Evolutionary conservation across 768 basidiomycete genomes (phyloP).

Genomic region (Auriscalpium orientale): DNA sequence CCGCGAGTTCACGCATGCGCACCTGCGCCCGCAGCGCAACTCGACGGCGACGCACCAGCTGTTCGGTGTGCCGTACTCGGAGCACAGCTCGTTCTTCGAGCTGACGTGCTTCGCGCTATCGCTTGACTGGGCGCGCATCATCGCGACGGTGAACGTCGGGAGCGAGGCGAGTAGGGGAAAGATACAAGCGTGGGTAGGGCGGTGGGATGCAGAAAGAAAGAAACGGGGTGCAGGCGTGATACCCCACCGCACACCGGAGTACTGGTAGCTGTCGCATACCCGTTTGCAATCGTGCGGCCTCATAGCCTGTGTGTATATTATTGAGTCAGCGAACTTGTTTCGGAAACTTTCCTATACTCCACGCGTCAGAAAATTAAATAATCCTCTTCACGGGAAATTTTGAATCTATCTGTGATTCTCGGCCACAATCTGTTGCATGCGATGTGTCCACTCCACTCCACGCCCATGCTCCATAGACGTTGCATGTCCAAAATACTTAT

Average conservation of each 20-base stretch:
- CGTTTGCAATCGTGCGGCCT: too few species aligned
- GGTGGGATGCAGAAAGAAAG: conserved; percentile 81
- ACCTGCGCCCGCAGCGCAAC: conserved; percentile 62
- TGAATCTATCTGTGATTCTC: too few species aligned
- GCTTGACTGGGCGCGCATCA: conserved; percentile 79
- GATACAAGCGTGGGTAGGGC: conserved; percentile 85
- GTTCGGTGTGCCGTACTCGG: conserved; percentile 87
- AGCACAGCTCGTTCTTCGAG: conserved; percentile 94
- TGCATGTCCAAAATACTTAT: too few species aligned
- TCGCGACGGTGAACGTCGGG: conserved; percentile 90
- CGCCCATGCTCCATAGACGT: too few species aligned
- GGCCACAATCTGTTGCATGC: too few species aligned
- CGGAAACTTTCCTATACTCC: too few species aligned
- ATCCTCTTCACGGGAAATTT: too few species aligned
- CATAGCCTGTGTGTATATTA: too few species aligned
- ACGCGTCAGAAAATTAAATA: too few species aligned
- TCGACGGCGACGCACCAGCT: conserved; percentile 65
- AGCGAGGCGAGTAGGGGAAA: conserved; percentile 66
- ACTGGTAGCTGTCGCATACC: conserved; percentile 32
- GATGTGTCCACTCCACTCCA: too few species aligned
- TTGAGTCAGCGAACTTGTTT: too few species aligned
- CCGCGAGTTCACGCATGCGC: conserved; percentile 58
- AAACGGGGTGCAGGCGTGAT: conserved; percentile 34
- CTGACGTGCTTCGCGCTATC: conserved; percentile 92
- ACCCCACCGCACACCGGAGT: conserved; percentile 33